Base-by-base conservation (phyloP, 495 filamentous ascomycete species). In the Podospora tetraspora region DNA sequence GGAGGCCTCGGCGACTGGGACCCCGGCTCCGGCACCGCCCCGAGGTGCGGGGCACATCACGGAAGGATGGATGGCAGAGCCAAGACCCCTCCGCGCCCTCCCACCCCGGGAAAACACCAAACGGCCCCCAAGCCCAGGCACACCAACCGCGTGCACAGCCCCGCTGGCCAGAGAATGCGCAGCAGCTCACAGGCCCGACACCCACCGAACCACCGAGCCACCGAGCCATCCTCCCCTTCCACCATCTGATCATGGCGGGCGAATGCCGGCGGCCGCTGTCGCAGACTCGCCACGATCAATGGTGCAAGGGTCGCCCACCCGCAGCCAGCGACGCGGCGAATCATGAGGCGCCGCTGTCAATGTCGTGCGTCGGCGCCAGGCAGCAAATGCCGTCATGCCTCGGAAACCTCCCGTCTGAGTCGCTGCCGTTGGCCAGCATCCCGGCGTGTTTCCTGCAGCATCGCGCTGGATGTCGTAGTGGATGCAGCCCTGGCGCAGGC, bases 341-440 rank as follows among this genome's bases (percentile, higher is more conserved):
- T 65, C 63, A 65, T 32, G 27, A 11, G 29, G 61, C 61, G 23
- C 25, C 5, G 19, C 25, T 24, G 52, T 19, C 62, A 59, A 59
- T 65, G 63, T 65, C 25, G 63, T 65, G 63, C 63, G 63, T 65
- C 63, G 8, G 61, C 63, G 52, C 63, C 63, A 65, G 63, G 63
- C 63, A 65, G 63, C 63, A 65, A 65, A 59, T 30, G 63, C 23
- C 13, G n/a, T 30, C 7, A 8, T 57, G 24, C 25, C 43, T 56
- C 52, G 27, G n/a, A 59, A 27, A 22, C 32, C 62, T 56, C 30
- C 30, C 30, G 30, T 25, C 34, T 64, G 62, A 24, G 30, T 24
- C 24, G 62, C 62, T 64, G 32, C 25, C 32, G 52, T 65, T 57
- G 63, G 63, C 52, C 56, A 64, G 8, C 16, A 27, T 8, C 24